Conservation (phyloP, 495 filamentous ascomycete species). For the Bacidia rubella region DNA sequence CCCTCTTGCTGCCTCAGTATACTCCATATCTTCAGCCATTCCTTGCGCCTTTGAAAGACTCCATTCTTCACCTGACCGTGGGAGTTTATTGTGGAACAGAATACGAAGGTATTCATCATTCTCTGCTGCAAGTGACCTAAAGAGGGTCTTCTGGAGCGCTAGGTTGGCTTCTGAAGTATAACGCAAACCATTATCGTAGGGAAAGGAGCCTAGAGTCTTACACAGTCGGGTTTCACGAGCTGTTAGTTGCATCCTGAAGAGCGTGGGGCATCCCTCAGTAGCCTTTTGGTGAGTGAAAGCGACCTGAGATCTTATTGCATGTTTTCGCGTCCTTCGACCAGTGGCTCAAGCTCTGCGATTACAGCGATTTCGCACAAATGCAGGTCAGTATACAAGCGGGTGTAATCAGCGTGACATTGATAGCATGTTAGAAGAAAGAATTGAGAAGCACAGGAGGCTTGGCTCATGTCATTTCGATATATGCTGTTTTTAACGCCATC, state of each 20-base stretch:
- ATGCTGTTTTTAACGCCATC: background rate
- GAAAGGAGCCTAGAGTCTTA: conserved; percentile 55
- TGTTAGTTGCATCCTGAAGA: background rate
- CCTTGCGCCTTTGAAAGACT: conserved; percentile 76
- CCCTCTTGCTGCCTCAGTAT: conserved; percentile 80
- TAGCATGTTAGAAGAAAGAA: too few species aligned
- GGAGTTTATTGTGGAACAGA: conserved; percentile 68
- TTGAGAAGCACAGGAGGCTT: too few species aligned
- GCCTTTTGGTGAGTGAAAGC: too few species aligned
- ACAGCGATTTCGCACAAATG: too few species aligned
- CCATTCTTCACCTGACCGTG: conserved; percentile 41
- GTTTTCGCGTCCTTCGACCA: too few species aligned
- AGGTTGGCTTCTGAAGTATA: conserved; percentile 56
- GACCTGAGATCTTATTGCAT: too few species aligned
- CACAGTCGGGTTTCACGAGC: conserved; percentile 58
- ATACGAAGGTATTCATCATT: conserved; percentile 55
- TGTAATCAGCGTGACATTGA: too few species aligned
- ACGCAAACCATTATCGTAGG: conserved; percentile 50
- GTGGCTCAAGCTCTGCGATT: too few species aligned
- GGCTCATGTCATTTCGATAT: background rate
- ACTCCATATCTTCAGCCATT: conserved; percentile 86
- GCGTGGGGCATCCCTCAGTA: background rate
- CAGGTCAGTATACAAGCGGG: too few species aligned
- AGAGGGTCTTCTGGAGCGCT: conserved; percentile 63
- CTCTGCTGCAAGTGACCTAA: conserved; percentile 68